phyloP scores from a whole-genome alignment of 2,329 filamentous ascomycete species.

The Paraphaeosphaeria sporulosa region DNA sequence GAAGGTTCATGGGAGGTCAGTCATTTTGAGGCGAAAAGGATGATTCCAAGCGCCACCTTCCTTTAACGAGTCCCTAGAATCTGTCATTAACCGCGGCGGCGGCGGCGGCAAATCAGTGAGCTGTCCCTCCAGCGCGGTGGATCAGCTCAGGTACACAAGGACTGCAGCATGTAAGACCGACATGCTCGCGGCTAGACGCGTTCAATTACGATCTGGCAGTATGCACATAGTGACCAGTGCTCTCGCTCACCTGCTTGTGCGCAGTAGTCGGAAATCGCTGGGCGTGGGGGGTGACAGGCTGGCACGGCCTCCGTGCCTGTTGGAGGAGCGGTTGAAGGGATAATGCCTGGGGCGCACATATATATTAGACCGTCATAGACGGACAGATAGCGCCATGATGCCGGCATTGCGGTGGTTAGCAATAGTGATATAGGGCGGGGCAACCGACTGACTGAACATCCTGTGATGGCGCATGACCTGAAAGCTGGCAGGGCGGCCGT shows the following conservation, averaged over 20 bases:
- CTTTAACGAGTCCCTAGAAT: not conserved
- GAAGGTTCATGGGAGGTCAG: not conserved
- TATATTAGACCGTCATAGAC: not conserved
- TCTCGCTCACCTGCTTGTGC: not conserved
- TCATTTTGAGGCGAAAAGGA: not conserved
- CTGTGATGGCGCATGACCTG: slow-evolving; percentile 9
- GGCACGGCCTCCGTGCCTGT: slow-evolving; percentile 1
- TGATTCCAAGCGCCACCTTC: not conserved
- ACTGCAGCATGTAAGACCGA: too few species aligned
- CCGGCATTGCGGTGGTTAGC: slow-evolving; percentile 3
- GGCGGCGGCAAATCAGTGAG: not conserved
- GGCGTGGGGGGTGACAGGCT: slow-evolving; percentile 7
- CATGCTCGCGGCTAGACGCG: not conserved
- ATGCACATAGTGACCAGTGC: slow-evolving; percentile 1
- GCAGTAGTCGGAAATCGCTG: slow-evolving; percentile 1
- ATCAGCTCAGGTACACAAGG: not conserved
- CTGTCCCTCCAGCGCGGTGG: not conserved
- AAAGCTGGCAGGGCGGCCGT: slow-evolving; percentile 1
- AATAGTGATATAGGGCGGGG: slow-evolving; percentile 9
- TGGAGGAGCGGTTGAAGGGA: not conserved
- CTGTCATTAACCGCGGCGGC: not conserved
- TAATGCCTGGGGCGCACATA: slow-evolving; percentile 4
- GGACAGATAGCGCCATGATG: slow-evolving; percentile 7
- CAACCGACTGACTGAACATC: slow-evolving; percentile 3
- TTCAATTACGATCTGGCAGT: not conserved